Percentiles rank a stretch among this genome's conserved stretches.
phyloP scores from a whole-genome alignment of 495 filamentous ascomycete genomes.

The Penicillium roqueforti region DNA sequence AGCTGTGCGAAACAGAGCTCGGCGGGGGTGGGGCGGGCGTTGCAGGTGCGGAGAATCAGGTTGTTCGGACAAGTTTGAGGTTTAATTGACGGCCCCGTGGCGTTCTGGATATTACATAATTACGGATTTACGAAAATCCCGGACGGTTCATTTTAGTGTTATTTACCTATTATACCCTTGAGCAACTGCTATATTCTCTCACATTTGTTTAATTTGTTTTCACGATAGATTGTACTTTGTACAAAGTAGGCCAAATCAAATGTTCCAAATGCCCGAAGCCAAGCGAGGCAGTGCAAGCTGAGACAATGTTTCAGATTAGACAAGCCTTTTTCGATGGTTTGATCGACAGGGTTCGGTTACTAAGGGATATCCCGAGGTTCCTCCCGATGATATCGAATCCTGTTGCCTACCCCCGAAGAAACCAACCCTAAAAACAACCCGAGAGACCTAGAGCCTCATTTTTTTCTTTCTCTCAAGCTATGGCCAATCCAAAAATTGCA shows the following conservation, averaged over 20 bases:
- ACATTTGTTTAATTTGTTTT: not conserved
- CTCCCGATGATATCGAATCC: constrained; percentile 9
- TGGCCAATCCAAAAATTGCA: not conserved
- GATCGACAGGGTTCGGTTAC: constrained; percentile 31
- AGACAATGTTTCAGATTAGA: constrained; percentile 22
- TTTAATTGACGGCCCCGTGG: constrained; percentile 1
- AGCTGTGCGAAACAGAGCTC: constrained; percentile 2
- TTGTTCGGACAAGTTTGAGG: constrained; percentile 1
- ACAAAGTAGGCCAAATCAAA: not conserved
- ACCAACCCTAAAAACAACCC: not conserved
- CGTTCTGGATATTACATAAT: not conserved
- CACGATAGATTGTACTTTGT: not conserved
- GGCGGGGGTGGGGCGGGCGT: constrained; percentile 5
- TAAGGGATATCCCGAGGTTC: too few species aligned
- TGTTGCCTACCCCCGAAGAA: constrained; percentile 18
- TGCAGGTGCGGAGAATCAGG: constrained; percentile 6
- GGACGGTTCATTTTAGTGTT: not conserved
- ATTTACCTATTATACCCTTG: not conserved
- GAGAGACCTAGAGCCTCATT: not conserved
- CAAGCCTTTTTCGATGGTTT: constrained; percentile 26
- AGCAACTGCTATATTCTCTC: not conserved
- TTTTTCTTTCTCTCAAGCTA: not conserved
- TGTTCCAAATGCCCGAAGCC: not conserved
- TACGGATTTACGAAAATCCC: not conserved
- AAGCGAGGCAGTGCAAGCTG: constrained; percentile 17